Conservation (phyloP, 805 yeast species). For the Diddensiella santjacobensis region DNA sequence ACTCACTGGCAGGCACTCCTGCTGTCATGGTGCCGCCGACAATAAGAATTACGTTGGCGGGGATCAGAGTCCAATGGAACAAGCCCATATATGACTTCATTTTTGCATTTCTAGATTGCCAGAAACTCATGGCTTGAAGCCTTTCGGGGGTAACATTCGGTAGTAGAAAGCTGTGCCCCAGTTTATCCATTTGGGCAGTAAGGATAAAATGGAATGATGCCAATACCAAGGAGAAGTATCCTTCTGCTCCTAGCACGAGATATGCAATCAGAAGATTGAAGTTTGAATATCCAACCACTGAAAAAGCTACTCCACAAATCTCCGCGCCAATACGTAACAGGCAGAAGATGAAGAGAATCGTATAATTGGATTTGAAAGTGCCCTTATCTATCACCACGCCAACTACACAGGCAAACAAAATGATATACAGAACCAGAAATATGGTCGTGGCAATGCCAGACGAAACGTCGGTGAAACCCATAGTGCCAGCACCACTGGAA, state of each 20-base stretch:
- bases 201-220: slow-evolving; percentile 12
- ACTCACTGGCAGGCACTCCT: slow-evolving; percentile 7
- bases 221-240: slow-evolving; percentile 18
- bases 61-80: slow-evolving; percentile 12
- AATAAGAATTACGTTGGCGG: slow-evolving; percentile 16
- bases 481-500: no score
- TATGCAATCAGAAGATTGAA: slow-evolving; percentile 19
- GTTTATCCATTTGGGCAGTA: slow-evolving; percentile 5
- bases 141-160: slow-evolving; percentile 2
- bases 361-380: slow-evolving; percentile 12
- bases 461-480: slow-evolving; percentile 2
- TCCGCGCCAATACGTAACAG: slow-evolving; percentile 18
- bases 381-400: slow-evolving; percentile 1
- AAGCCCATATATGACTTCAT: slow-evolving; percentile 1
- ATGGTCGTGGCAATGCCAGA: slow-evolving; percentile 3
- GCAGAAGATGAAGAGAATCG: slow-evolving; percentile 9
- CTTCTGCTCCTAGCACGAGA: slow-evolving; percentile 20
- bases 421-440: slow-evolving; percentile 14
- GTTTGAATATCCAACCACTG: slow-evolving; percentile 11
- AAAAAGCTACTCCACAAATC: slow-evolving; percentile 15
- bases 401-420: slow-evolving; percentile 1
- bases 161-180: slow-evolving; percentile 7
- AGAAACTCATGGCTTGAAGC: neutral
- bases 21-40: slow-evolving; percentile 17
- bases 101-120: neutral